Conservation (phyloP, 192 early-diverging fungal genomes). For the Spizellomyces punctatus region DNA sequence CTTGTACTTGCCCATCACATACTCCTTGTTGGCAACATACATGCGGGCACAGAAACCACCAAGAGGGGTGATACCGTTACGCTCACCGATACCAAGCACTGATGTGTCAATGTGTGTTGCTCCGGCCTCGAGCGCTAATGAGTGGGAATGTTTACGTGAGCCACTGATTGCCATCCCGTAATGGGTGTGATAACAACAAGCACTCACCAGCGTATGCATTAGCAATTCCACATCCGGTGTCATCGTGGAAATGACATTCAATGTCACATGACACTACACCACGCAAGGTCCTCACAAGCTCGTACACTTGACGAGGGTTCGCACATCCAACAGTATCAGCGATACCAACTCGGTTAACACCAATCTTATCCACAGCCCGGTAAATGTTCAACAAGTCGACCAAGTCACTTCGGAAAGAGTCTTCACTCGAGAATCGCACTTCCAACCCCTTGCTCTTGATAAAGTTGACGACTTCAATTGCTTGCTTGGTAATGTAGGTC, state of each 20-base stretch:
- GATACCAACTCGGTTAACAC: slow-evolving; percentile 97
- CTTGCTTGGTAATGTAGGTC: slow-evolving; percentile 94
- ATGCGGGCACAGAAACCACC: slow-evolving; percentile 94
- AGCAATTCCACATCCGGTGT: slow-evolving; percentile 98
- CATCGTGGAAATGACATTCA: slow-evolving; percentile 99
- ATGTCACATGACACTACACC: slow-evolving; percentile 97
- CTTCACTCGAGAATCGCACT: slow-evolving; percentile 97
- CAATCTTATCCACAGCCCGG: slow-evolving; percentile 95
- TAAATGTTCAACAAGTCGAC: slow-evolving; percentile 97
- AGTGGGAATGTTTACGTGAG: too few relatives aligned
- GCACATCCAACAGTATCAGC: slow-evolving; percentile 99
- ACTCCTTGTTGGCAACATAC: slow-evolving; percentile 91
- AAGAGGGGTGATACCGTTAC: slow-evolving; percentile 96
- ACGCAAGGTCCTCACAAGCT: slow-evolving; percentile 93
- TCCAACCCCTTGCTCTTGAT: slow-evolving; percentile 96
- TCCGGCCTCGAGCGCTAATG: slow-evolving; percentile 85
- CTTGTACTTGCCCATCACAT: slow-evolving; percentile 93
- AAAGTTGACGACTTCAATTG: slow-evolving; percentile 94
- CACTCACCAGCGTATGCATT: slow-evolving; percentile 79
- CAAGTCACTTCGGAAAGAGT: slow-evolving; percentile 96
- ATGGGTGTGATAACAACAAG: too few relatives aligned
- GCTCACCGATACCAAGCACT: slow-evolving; percentile 97
- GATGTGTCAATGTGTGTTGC: slow-evolving; percentile 99
- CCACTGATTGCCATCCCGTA: too few relatives aligned
- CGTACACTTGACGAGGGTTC: slow-evolving; percentile 96